phyloP scores from a whole-genome alignment of 1,284 basidiomycete genomes.

The Rhodofomes roseus region DNA sequence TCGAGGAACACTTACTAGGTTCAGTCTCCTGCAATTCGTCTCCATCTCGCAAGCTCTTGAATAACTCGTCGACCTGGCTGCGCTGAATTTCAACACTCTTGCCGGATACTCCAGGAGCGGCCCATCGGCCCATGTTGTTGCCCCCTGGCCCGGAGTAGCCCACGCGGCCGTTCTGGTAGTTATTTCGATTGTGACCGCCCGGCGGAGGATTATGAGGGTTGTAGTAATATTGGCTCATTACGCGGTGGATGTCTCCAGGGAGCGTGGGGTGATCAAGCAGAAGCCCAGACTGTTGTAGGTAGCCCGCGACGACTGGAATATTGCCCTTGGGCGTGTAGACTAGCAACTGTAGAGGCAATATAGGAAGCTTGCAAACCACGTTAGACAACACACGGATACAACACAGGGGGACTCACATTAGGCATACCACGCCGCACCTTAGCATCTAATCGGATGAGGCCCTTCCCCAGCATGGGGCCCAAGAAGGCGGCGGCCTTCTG shows the following conservation, averaged over 20 bases:
- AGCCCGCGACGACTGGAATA: constrained; percentile 75
- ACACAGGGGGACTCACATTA: constrained; percentile 44
- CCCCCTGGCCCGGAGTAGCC: constrained; percentile 39
- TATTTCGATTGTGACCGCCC: constrained; percentile 55
- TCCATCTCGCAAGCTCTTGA: constrained; percentile 83
- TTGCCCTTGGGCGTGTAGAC: constrained; percentile 93
- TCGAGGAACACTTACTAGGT: constrained; percentile 52
- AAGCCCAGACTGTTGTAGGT: constrained; percentile 65
- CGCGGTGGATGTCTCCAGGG: constrained; percentile 52
- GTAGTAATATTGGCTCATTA: constrained; percentile 68
- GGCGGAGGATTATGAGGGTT: constrained; percentile 88
- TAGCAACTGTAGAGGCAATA: constrained; percentile 81
- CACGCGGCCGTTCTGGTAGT: constrained; percentile 37
- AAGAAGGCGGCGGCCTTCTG: constrained; percentile 75
- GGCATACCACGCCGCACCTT: constrained; percentile 63
- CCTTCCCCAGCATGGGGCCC: constrained; percentile 78
- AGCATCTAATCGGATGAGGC: constrained; percentile 82
- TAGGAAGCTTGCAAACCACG: constrained; percentile 53
- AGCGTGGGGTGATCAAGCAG: constrained; percentile 79
- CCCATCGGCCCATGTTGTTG: constrained; percentile 50
- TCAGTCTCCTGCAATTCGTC: constrained; percentile 86
- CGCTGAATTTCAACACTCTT: constrained; percentile 91
- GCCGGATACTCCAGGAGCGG: constrained; percentile 53
- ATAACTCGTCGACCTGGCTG: constrained; percentile 91
- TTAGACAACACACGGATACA: constrained; percentile 3